Evolutionary conservation across 2,329 filamentous ascomycete species (phyloP).

Genomic region (Pseudogymnoascus sp.): DNA sequence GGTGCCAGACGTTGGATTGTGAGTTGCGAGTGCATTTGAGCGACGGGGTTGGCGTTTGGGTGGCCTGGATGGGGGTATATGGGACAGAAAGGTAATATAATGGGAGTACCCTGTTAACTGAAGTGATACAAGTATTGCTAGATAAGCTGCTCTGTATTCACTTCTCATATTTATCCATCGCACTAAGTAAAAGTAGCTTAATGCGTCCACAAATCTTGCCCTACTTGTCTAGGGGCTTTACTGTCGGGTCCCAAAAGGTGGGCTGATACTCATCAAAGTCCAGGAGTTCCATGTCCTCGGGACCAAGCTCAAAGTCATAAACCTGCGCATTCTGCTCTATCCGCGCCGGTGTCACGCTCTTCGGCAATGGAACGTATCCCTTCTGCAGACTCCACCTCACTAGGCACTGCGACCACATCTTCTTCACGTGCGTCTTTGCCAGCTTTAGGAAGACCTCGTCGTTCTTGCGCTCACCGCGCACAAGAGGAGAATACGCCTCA

Average conservation of each 20-base stretch:
- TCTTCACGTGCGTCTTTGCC: constrained; percentile 65
- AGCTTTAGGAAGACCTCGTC: constrained; percentile 57
- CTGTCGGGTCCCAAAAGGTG: constrained; percentile 48
- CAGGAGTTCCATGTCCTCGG: constrained; percentile 43
- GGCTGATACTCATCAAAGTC: constrained; percentile 45
- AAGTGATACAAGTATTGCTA: not conserved
- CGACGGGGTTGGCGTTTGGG: not conserved
- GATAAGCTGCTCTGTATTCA: not conserved
- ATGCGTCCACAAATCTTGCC: not conserved
- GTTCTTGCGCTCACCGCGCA: constrained; percentile 60
- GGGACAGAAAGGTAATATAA: not conserved
- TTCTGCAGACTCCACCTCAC: constrained; percentile 78
- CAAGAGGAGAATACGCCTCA: constrained; percentile 55
- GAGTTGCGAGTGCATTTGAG: not conserved
- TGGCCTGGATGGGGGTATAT: not conserved
- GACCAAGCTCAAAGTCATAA: constrained; percentile 46
- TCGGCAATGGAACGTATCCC: constrained; percentile 62
- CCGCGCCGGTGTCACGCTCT: constrained; percentile 59
- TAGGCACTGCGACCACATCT: constrained; percentile 67
- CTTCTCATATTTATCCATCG: not conserved
- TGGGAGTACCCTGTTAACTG: not conserved
- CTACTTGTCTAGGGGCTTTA: constrained; percentile 36
- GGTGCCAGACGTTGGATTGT: not conserved
- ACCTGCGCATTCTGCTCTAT: constrained; percentile 55
- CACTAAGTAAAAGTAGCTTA: not conserved